Evolutionary conservation across 2,329 filamentous ascomycete genomes (phyloP).

Genomic region (Phaeosphaeria sp.): DNA sequence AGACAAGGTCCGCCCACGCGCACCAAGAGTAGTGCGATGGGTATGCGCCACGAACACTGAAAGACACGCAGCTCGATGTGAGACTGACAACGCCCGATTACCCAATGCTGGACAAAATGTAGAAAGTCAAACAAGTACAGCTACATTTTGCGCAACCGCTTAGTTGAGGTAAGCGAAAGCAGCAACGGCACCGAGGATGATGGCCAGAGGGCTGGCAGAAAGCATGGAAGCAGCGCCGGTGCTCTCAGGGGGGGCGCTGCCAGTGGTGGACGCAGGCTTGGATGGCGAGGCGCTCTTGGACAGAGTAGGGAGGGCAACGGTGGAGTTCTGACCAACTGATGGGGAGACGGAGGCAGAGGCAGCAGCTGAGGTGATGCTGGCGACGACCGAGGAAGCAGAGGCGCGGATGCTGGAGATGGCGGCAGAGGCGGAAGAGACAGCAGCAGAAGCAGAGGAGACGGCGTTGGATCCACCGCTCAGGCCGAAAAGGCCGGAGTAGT

Average conservation of each 20-base stretch:
- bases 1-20: neutral
- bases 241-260: conserved; percentile 23
- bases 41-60: neutral
- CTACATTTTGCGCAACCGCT: conserved; percentile 9
- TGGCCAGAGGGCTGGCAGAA: conserved; percentile 45
- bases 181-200: conserved; percentile 50
- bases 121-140: neutral
- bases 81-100: conserved; percentile 14
- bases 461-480: conserved; percentile 41
- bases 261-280: conserved; percentile 21
- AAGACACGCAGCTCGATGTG: conserved; percentile 10
- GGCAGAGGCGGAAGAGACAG: conserved; percentile 33
- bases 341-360: conserved; percentile 28
- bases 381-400: conserved; percentile 33
- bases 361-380: conserved; percentile 36
- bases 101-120: conserved; percentile 21
- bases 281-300: conserved; percentile 22
- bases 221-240: conserved; percentile 38
- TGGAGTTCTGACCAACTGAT: conserved; percentile 32
- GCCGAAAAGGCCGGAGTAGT: conserved; percentile 62
- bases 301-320: conserved; percentile 33
- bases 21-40: neutral
- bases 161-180: conserved; percentile 52
- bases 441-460: conserved; percentile 18
- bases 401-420: conserved; percentile 34